These are phyloP conservation scores for Colletotrichum sp. DNA, from an alignment of 2,329 filamentous ascomycete genomes.

Conservation along the genomic window DNA sequence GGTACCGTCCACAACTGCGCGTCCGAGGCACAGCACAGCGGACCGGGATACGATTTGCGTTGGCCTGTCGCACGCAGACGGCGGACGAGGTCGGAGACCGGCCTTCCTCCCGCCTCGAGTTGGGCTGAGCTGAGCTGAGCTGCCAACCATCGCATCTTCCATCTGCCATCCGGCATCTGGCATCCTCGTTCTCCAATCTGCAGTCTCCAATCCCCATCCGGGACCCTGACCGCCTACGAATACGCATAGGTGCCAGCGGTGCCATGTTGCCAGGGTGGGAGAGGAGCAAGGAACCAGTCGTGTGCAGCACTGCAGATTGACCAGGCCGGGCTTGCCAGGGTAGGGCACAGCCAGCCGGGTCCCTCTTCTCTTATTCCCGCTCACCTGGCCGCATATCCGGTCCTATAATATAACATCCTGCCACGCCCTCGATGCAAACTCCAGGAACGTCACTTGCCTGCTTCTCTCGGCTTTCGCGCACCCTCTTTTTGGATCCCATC, in stretches of 20 bases:
- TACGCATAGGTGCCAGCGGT: not conserved
- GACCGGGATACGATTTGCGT: not conserved
- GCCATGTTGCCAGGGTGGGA: not conserved
- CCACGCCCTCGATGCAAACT: not conserved
- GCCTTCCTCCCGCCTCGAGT: not conserved
- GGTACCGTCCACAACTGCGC: not conserved
- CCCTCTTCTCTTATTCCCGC: conserved; percentile 14
- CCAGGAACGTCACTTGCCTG: not conserved
- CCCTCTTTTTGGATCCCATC: not conserved
- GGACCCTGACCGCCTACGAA: not conserved
- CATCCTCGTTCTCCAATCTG: not conserved
- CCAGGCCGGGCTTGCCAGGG: not conserved
- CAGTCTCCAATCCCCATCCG: not conserved
- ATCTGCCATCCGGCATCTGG: not conserved
- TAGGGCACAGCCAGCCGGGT: not conserved
- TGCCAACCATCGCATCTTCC: not conserved
- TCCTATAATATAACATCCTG: conserved; percentile 8
- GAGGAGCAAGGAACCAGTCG: not conserved
- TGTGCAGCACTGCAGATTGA: not conserved
- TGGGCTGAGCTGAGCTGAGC: not conserved
- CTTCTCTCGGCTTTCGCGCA: not conserved
- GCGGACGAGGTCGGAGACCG: not conserved
- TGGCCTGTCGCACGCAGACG: not conserved
- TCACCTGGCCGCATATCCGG: conserved; percentile 1
- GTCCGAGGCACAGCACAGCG: not conserved